These are phyloP conservation scores for Mariannaea sp. DNA, from an alignment of 2,329 filamentous ascomycete genomes.

Conservation along the genomic window DNA sequence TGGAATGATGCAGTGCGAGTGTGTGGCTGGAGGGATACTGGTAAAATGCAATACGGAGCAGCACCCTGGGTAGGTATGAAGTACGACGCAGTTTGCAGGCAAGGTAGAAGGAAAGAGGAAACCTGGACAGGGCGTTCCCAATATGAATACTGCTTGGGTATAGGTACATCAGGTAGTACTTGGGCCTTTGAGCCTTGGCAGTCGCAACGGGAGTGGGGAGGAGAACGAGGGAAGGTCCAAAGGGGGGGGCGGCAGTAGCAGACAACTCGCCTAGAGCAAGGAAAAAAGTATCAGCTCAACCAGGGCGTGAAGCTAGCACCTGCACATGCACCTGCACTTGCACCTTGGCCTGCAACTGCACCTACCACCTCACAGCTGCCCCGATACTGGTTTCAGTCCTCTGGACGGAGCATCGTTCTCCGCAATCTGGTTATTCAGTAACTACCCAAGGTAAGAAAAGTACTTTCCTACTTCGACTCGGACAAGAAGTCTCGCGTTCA, in stretches of 20 bases:
- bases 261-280: background rate
- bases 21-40: constrained; percentile 14
- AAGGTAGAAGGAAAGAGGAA: constrained; percentile 5
- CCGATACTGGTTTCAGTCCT: too few relatives aligned
- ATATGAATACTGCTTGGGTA: too few relatives aligned
- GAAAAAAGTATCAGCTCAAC: background rate
- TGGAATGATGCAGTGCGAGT: constrained; percentile 15
- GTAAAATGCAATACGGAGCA: background rate
- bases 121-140: constrained; percentile 9
- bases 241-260: constrained; percentile 14
- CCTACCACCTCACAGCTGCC: too few relatives aligned
- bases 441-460: too few relatives aligned
- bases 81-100: too few relatives aligned
- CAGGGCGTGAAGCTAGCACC: constrained; percentile 9
- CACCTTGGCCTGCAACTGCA: background rate
- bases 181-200: constrained; percentile 15
- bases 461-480: too few relatives aligned
- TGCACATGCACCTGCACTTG: background rate
- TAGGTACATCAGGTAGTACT: too few relatives aligned
- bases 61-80: too few relatives aligned
- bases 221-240: background rate
- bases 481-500: too few relatives aligned
- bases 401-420: too few relatives aligned
- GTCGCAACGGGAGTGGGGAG: constrained; percentile 12
- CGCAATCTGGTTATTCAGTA: too few relatives aligned